A percentile compares a stretch with the other conserved stretches of the same genome.
phyloP scores from a whole-genome alignment of 495 filamentous ascomycete species.

The Penicillium cosmopolitanum region DNA sequence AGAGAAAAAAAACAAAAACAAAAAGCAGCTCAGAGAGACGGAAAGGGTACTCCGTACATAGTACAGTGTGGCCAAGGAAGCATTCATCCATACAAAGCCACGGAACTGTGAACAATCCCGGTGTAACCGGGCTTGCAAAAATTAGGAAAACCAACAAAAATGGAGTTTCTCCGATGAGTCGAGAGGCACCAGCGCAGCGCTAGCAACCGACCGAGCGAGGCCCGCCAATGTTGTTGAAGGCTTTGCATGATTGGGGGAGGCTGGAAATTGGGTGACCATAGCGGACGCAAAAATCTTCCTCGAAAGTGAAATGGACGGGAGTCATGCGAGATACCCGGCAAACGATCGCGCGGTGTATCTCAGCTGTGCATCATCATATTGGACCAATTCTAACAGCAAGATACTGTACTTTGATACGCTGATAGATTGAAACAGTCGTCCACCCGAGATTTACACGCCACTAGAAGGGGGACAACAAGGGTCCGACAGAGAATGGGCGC shows the following conservation, averaged over 20 bases:
- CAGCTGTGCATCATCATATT: not conserved
- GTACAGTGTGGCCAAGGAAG: not conserved
- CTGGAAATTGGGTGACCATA: slow-evolving; percentile 5
- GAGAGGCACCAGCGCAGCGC: not conserved
- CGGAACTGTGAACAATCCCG: not conserved
- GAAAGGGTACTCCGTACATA: not conserved
- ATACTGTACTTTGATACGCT: not conserved
- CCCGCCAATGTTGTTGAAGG: not conserved
- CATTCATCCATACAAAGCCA: not conserved
- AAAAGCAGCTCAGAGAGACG: not conserved
- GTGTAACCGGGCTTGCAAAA: not conserved
- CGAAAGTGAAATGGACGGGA: not conserved
- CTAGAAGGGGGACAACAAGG: slow-evolving; percentile 11
- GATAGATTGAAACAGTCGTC: not conserved
- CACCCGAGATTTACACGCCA: not conserved
- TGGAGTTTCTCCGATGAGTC: not conserved
- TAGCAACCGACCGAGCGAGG: not conserved
- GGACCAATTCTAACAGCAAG: not conserved
- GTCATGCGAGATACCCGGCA: slow-evolving; percentile 1
- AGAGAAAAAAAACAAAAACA: not conserved
- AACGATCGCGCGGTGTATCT: not conserved
- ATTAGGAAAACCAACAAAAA: not conserved
- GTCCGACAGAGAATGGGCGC: slow-evolving; percentile 8
- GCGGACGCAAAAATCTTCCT: not conserved
- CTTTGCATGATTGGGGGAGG: not conserved